Base-by-base conservation (phyloP, 345 rosid species). In the Arabis hirsuta region DNA sequence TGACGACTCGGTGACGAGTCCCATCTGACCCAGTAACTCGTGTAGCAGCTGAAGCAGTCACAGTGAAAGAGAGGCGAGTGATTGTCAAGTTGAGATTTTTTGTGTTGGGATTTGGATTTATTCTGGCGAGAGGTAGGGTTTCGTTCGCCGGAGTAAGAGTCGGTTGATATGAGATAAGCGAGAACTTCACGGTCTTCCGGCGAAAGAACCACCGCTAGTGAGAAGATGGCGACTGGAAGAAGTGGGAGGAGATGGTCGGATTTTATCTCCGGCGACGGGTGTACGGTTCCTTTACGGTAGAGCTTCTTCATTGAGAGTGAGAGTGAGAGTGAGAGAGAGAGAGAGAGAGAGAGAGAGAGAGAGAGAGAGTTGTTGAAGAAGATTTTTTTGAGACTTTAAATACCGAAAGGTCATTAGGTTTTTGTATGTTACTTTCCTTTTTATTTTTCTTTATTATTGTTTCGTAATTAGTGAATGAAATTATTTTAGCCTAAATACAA, bases 1-100 rank as follows among this genome's bases (percentile, higher is more conserved):
- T 91, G 84, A n/a, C 94, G 83, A 56, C 83, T 87, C 5, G 94
- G 90, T 2, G 97, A 91, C 12, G 82, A 62, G 71, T 89, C 97
- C 97, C 97, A 91, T 65, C 89, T 74, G 67, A 80, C 83, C 96
- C 97, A 91, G 76, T 82, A 91, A 66, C 90, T 85, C 77, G 79
- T 87, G 63, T 91, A 91, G 62, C 97, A 91, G 70, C 83, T 66
- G 57, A 91, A 91, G 34, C 97, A 89, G 78, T 85, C 86, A 19
- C 97, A 91, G 82, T 57, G 57, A 31, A 91, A 91, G 24, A 71
- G 55, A 31, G 90, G 84, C 1, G 86, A 82, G 70, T 89, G 96
- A 32, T 76, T 57, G 1, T 64, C 76, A 6, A 48, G 39, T 48
- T 59, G 77, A 1, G 63, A 8, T 43, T 71, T 71, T 8, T 67